Evolutionary conservation across 2,329 filamentous ascomycete genomes (phyloP).

Genomic region (Parastagonospora nodorum): DNA sequence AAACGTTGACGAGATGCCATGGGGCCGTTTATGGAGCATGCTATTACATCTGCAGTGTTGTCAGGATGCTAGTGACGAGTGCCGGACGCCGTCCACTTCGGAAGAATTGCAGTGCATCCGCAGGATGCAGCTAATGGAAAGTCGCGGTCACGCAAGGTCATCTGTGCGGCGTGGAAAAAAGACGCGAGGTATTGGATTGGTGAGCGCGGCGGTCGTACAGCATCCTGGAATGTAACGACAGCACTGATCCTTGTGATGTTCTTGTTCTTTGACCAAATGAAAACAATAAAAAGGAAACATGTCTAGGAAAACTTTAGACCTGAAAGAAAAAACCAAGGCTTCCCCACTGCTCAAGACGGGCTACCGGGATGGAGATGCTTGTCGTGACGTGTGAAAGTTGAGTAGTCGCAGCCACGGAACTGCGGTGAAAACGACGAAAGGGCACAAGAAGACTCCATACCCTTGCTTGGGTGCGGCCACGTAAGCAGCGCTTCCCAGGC

Average conservation of each 20-base stretch:
- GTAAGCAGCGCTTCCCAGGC: conserved; percentile 6
- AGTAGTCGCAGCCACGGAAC: conserved; percentile 12
- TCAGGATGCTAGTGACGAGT: conserved; percentile 20
- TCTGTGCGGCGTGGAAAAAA: conserved; percentile 27
- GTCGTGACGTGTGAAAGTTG: conserved; percentile 9
- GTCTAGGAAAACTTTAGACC: conserved; percentile 5
- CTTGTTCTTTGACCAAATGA: conserved; percentile 18
- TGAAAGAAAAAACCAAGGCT: conserved; percentile 10
- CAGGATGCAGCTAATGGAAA: conserved; percentile 35
- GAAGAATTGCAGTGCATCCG: conserved; percentile 35
- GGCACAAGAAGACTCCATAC: conserved; percentile 1
- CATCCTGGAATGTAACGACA: conserved; percentile 40
- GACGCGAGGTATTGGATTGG: conserved; percentile 25
- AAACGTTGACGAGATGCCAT: conserved; percentile 26
- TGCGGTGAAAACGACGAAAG: conserved; percentile 1
- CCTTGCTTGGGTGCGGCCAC: conserved; percentile 11
- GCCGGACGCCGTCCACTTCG: conserved; percentile 25
- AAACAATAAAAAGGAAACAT: conserved; percentile 19
- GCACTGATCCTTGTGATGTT: conserved; percentile 17
- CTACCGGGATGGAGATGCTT: neutral
- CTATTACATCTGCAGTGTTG: conserved; percentile 20
- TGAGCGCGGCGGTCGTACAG: conserved; percentile 31
- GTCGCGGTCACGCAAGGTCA: conserved; percentile 34
- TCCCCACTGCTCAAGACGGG: conserved; percentile 4
- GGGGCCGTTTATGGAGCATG: conserved; percentile 32